Evolutionary conservation across 1,139 yeast genomes (phyloP).

Genomic region (Kurtzmaniella natalensis): DNA sequence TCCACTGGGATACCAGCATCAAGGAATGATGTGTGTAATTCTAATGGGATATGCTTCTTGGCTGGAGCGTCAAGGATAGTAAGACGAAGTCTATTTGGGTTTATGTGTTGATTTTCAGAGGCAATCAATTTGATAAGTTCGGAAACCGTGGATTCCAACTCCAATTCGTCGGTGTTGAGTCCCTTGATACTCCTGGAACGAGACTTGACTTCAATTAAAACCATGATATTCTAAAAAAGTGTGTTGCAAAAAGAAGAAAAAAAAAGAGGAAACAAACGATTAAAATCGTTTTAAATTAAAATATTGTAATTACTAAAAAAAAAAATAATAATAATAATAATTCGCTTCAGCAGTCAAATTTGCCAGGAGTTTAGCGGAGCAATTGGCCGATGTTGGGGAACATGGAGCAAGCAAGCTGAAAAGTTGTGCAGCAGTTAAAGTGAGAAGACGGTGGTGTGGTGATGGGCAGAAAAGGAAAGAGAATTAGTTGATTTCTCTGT

Average conservation of each 20-base stretch:
- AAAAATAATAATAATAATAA: no score
- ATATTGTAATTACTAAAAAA: no score
- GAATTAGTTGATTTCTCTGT: no score
- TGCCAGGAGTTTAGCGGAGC: no score
- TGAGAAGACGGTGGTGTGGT: not conserved
- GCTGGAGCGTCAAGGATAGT: conserved; percentile 23
- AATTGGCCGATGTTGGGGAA: no score
- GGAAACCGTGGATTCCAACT: conserved; percentile 23
- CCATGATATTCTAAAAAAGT: conserved; percentile 19
- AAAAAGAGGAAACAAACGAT: not conserved
- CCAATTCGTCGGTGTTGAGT: conserved; percentile 31
- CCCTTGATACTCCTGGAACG: conserved; percentile 49
- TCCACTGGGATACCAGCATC: conserved; percentile 26
- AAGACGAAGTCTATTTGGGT: conserved; percentile 36
- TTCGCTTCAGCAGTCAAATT: no score
- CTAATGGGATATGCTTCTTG: conserved; percentile 26
- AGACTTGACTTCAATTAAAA: conserved; percentile 40
- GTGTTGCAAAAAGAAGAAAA: not conserved
- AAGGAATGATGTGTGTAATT: conserved; percentile 24
- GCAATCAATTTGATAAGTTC: conserved; percentile 39
- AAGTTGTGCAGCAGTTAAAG: not conserved
- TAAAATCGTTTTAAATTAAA: no score
- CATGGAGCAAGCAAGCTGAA: not conserved
- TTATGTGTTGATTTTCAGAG: conserved; percentile 37
- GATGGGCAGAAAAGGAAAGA: not conserved